Conservation (phyloP, 2,329 filamentous ascomycete species). For the Dactylellina cionopaga region DNA sequence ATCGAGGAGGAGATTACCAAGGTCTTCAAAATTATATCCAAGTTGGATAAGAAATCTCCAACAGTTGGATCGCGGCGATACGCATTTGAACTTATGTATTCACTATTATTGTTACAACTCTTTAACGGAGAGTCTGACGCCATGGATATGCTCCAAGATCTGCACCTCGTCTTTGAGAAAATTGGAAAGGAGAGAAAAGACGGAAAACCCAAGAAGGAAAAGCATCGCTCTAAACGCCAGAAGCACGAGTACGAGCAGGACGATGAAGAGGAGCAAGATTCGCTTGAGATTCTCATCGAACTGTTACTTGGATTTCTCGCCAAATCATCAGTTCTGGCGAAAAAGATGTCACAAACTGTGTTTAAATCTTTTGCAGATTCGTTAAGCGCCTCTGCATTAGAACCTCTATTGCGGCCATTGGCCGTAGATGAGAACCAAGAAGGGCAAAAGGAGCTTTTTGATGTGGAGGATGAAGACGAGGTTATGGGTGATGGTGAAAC, state of each 20-base stretch:
- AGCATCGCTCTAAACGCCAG: conserved; percentile 21
- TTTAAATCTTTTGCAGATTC: conserved; percentile 83
- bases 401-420: conserved; percentile 74
- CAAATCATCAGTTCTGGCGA: conserved; percentile 82
- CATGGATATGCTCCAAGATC: conserved; percentile 62
- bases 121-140: conserved; percentile 91
- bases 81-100: conserved; percentile 82
- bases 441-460: conserved; percentile 87
- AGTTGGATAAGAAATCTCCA: conserved; percentile 24
- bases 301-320: conserved; percentile 90
- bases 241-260: conserved; percentile 62
- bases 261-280: conserved; percentile 67
- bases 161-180: conserved; percentile 55
- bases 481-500: conserved; percentile 64
- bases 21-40: conserved; percentile 53
- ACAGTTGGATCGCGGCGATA: conserved; percentile 29
- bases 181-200: conserved; percentile 41
- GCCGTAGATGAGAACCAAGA: conserved; percentile 80
- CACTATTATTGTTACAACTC: conserved; percentile 84
- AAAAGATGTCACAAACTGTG: conserved; percentile 86
- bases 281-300: conserved; percentile 81
- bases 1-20: conserved; percentile 54
- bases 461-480: conserved; percentile 69
- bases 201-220: conserved; percentile 44
- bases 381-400: conserved; percentile 77